Conservation (phyloP, 2,329 filamentous ascomycete genomes). For the Emergomyces pasteurianus region DNA sequence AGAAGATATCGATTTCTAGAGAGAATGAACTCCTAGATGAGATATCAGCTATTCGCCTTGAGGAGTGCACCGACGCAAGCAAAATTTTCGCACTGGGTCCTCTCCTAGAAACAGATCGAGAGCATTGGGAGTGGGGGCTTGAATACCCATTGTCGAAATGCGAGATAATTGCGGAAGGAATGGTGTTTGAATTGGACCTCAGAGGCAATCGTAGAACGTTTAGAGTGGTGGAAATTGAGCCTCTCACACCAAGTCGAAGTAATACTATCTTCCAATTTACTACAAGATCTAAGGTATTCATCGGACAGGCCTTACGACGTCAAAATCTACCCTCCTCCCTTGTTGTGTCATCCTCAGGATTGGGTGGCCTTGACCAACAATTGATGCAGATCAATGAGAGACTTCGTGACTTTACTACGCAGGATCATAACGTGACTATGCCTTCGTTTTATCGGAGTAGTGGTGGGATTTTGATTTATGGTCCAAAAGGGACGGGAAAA, state of each 20-base stretch:
- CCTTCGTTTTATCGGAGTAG: slow-evolving; percentile 30
- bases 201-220: slow-evolving; percentile 51
- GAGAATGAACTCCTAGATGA: slow-evolving; percentile 41
- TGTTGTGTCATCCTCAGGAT: slow-evolving; percentile 33
- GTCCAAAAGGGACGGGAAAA: slow-evolving; percentile 76
- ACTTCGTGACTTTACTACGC: slow-evolving; percentile 43
- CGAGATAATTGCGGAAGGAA: slow-evolving; percentile 57
- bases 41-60: slow-evolving; percentile 47
- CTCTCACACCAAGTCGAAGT: slow-evolving; percentile 31
- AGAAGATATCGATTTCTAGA: slow-evolving; percentile 51
- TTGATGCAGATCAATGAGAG: slow-evolving; percentile 55
- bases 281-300: slow-evolving; percentile 21
- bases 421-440: slow-evolving; percentile 21
- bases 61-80: slow-evolving; percentile 42
- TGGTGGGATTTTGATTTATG: slow-evolving; percentile 62
- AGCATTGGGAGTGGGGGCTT: slow-evolving; percentile 39
- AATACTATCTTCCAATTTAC: slow-evolving; percentile 27
- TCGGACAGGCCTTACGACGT: slow-evolving; percentile 14
- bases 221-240: slow-evolving; percentile 47
- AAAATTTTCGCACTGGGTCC: slow-evolving; percentile 12
- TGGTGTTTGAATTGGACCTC: slow-evolving; percentile 53
- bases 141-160: slow-evolving; percentile 39
- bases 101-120: slow-evolving; percentile 25
- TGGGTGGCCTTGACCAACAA: slow-evolving; percentile 58
- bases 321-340: slow-evolving; percentile 10